Base-by-base conservation (phyloP, 2,329 filamentous ascomycete genomes). In the Penicillium psychrosexuale region DNA sequence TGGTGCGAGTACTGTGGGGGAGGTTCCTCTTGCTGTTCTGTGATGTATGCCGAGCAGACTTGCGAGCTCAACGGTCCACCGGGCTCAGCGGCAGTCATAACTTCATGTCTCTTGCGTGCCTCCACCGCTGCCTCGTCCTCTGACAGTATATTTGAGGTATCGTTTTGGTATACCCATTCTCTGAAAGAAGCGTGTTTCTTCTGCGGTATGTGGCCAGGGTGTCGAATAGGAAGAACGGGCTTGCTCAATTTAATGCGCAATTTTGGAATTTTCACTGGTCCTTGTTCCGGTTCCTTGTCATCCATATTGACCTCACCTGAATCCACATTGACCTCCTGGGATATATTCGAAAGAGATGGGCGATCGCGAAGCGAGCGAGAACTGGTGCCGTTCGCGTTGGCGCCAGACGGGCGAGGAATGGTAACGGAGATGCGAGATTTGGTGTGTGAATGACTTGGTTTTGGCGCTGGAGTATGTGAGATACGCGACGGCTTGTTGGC, bases 1-100 rank as follows among this genome's bases (percentile, higher is more conserved):
- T 85, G 83, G 63, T 95, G 91, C n/a, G 88, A 86, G 79, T 90
- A 97, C 66, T 94, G 90, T 49, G 83, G 81, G 0, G 85, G 83
- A 0, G 89, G 89, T 64, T 95, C 89, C 53, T 90, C 86, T 56
- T 82, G 81, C 12, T 84, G 79, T 59, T 94, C 89, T 0, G 89
- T 89, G 17, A 86, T 80, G 63, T 89, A 94, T 24, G 87, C 76
- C 2, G 86, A 87, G 68, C 89, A 93, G 56, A 82, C 80, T 56
- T 85, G 84, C 51, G 81, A 77, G 47, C 88, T 91, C 28, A 97
- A 79, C 4, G 91, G 70, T 2, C 91, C 90, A 15, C 91, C 92
- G 5, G 86, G 83, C 65, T 89, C 80, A 3, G 85, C 84, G 60
- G 91, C 92, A 45, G 85, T 77, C 61, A 91, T 84, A 28, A 96